Evolutionary conservation across 345 rosid genomes (phyloP).

Genomic region (Abelmoschus esculentus): DNA sequence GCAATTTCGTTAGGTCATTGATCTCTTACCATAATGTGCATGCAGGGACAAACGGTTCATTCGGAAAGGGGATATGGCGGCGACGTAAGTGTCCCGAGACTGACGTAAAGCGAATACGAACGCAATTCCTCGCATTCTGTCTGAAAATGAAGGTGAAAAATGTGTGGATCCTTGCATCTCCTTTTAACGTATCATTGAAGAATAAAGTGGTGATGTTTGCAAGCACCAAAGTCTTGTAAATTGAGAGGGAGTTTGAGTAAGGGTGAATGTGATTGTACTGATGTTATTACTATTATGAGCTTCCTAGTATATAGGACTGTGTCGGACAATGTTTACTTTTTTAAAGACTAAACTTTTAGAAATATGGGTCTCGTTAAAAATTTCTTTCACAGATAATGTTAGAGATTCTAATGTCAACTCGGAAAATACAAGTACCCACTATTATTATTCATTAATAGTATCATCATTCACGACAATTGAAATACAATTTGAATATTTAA

Average conservation of each 20-base stretch:
- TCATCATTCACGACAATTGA: no score
- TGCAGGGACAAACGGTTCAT: constrained; percentile 35
- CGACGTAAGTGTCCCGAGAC: constrained; percentile 72
- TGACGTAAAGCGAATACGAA: constrained; percentile 56
- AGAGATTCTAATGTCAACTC: no score
- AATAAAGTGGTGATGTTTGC: not conserved
- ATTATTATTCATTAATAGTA: no score
- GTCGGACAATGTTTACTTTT: no score
- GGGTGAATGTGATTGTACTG: not conserved
- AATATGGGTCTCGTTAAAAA: no score
- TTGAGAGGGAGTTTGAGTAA: no score
- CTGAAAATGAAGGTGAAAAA: not conserved
- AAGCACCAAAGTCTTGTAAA: not conserved
- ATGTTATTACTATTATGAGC: no score
- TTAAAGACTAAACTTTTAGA: no score
- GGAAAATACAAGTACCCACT: no score
- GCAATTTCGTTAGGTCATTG: not conserved
- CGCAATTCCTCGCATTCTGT: constrained; percentile 15
- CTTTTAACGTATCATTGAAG: not conserved
- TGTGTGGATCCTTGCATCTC: not conserved
- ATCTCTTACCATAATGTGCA: constrained; percentile 6
- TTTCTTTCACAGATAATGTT: no score
- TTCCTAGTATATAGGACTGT: no score
- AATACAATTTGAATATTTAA: no score
- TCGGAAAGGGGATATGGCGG: constrained; percentile 37